Base-by-base conservation (phyloP, 169 alveolate species). In the Cryptosporidium baileyi region DNA sequence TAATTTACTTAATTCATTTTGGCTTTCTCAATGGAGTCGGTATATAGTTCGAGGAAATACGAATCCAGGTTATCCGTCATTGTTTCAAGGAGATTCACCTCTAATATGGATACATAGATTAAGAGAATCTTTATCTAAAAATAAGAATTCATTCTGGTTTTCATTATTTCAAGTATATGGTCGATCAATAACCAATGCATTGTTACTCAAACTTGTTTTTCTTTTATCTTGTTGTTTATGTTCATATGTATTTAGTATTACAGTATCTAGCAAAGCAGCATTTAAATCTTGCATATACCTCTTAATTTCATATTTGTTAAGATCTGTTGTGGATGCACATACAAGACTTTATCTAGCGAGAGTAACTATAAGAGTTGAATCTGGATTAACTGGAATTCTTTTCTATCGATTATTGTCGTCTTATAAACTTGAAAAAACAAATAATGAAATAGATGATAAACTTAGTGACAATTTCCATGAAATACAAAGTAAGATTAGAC, bases 11-110 rank as follows among this genome's bases (percentile, higher is more conserved):
- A 36, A 34, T 36, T 22, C 8, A 22, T 22, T 74, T 11, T 74
- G 85, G 67, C 85, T 74, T 74, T 74, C 85, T 6, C 47, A 74
- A 15, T 74, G 85, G 85, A 57, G 67, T 28, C 36, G 28, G 24
- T 74, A 74, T 24, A 54, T 74, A 44, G 43, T 67, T 38, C 28
- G 43, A 22, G 57, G 41, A 13, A 40, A 45, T 6, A 51, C 57
- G 8, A 54, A 54, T 41, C 67, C 85, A 5, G 67, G 67, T n/a
- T 74, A 74, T 32, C 85, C 85, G 5, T 57, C 54, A 2, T 59
- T 74, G 40, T 74, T 51, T 32, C 47, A 59, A 17, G 67, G 85
- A 0, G 85, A 74, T 47, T 54, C 74, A 13, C 67, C 85, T 13
- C 13, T 59, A 8, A 54, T 74, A 36, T 74, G 85, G 85, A 57